Percentiles rank a stretch among this genome's conserved stretches.
Evolutionary conservation across 371 early-diverging fungal genomes (phyloP).

Genomic region (Mortierella polycephala): DNA sequence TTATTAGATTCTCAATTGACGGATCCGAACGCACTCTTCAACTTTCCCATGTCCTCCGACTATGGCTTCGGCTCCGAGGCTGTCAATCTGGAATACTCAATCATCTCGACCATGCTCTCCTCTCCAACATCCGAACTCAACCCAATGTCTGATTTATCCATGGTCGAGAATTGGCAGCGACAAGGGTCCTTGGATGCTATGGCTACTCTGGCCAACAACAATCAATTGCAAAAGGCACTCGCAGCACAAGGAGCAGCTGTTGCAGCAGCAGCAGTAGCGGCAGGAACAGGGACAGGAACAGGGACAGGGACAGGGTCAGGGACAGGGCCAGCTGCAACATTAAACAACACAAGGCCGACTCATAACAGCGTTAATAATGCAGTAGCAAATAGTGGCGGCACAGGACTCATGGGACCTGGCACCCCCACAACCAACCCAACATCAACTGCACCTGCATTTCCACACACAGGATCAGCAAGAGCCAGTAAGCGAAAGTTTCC

Average conservation of each 20-base stretch:
- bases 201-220: conserved; percentile 33
- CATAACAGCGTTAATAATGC: conserved; percentile 5
- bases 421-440: conserved; percentile 3
- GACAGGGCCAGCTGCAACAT: conserved; percentile 3
- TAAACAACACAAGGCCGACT: conserved; percentile 12
- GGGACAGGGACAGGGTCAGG: conserved; percentile 25
- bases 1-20: conserved; percentile 27
- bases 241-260: conserved; percentile 43
- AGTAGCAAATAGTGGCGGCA: neutral
- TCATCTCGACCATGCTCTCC: conserved; percentile 85
- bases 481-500: conserved; percentile 42
- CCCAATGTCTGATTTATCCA: conserved; percentile 43
- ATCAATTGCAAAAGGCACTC: conserved; percentile 41
- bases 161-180: conserved; percentile 43
- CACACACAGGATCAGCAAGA: conserved; percentile 24
- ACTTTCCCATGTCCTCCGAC: conserved; percentile 49
- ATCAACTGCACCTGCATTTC: conserved; percentile 20
- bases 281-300: conserved; percentile 26
- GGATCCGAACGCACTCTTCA: conserved; percentile 36
- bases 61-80: conserved; percentile 85
- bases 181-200: conserved; percentile 37
- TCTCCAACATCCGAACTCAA: conserved; percentile 49
- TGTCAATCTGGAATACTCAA: conserved; percentile 86
- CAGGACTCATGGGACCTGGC: conserved; percentile 11
- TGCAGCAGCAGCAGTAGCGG: conserved; percentile 36